Base-by-base conservation (phyloP, 1,284 basidiomycete species). In the Ceratobasidium sp. region DNA sequence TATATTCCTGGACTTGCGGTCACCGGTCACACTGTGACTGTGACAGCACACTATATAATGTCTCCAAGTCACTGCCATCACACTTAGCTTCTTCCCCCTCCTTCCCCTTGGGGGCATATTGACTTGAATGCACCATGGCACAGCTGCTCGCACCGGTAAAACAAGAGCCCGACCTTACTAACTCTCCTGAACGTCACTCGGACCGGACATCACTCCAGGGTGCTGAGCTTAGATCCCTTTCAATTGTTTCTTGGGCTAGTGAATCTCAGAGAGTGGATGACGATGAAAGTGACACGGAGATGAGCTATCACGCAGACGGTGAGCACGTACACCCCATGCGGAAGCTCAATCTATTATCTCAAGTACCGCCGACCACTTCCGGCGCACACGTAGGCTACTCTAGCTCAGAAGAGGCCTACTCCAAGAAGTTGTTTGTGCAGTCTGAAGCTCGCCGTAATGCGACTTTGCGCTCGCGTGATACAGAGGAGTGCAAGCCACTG, bases 11-110 rank as follows among this genome's bases (percentile, higher is more conserved):
- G 57, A 61, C 57, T 61, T 37, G 57, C 57, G 19, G 32, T 37
- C 57, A 61, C 13, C n/a, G 19, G 57, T 32, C 57, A 61, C 57
- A 61, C n/a, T n/a, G n/a, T n/a, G n/a, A n/a, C n/a, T n/a, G n/a
- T n/a, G n/a, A n/a, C n/a, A n/a, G n/a, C n/a, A n/a, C n/a, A n/a
- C n/a, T n/a, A n/a, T n/a, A n/a, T n/a, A n/a, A n/a, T n/a, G n/a
- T n/a, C n/a, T n/a, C n/a, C n/a, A n/a, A 3, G 51, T 32, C 54
- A 57, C 54, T 8, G 7, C 13, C 54, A 7, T 29, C 25, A 29
- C 54, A 4, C n/a, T n/a, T n/a, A 6, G 40, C 7, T 9, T 43
- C 11, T 11, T 43, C 29, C 54, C 54, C 17, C 51, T 25, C n/a
- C 54, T 7, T 29, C 13, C 15, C 29, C 22, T 57, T 25, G 54